These are phyloP conservation scores for Magnolia officinalis DNA, from an alignment of 164 flowering plant genomes.

Conservation along the genomic window DNA sequence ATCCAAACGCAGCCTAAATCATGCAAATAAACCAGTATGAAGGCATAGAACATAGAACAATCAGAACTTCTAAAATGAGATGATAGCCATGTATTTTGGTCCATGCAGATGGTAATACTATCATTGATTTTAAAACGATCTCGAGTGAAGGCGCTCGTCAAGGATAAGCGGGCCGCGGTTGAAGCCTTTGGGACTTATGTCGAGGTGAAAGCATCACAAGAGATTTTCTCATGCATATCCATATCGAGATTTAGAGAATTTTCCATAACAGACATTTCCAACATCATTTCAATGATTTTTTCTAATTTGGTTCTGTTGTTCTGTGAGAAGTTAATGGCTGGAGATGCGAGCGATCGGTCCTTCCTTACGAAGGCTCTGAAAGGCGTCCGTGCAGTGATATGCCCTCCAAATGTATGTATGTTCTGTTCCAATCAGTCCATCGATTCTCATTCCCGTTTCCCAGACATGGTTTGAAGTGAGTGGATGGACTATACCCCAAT, in stretches of 20 bases:
- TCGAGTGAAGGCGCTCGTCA: constrained; percentile 81
- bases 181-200: constrained; percentile 95
- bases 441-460: background rate
- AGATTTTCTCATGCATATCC: background rate
- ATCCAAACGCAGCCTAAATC: too few relatives aligned
- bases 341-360: constrained; percentile 45
- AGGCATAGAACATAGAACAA: too few relatives aligned
- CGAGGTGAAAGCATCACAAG: constrained; percentile 48
- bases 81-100: background rate
- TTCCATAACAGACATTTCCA: background rate
- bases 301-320: constrained; percentile 1
- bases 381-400: constrained; percentile 79
- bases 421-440: background rate
- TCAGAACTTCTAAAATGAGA: background rate
- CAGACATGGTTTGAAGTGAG: background rate
- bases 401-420: constrained; percentile 61
- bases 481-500: background rate
- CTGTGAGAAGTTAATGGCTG: constrained; percentile 51
- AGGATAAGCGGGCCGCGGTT: constrained; percentile 67
- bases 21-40: too few relatives aligned
- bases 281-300: background rate
- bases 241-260: background rate
- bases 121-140: constrained; percentile 73
- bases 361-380: constrained; percentile 62
- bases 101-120: constrained; percentile 74